Conservation (phyloP, 805 yeast species). For the Starmera dryadoides region DNA sequence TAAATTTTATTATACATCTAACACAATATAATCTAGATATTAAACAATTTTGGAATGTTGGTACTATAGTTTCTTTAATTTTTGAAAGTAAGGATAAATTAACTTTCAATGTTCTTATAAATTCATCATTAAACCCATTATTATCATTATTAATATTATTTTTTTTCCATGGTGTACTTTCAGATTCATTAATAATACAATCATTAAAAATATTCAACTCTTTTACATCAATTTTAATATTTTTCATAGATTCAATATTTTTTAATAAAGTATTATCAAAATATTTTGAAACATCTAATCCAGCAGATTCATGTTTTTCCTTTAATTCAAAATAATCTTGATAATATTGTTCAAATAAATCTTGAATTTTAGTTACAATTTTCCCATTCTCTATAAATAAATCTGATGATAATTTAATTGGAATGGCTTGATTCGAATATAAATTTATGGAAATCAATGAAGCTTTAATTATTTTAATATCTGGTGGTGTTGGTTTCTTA, state of each 20-base stretch:
- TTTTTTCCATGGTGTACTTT: conserved; percentile 10
- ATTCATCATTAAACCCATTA: conserved; percentile 18
- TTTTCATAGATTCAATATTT: conserved; percentile 16
- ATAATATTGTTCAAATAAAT: conserved; percentile 13
- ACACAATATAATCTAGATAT: conserved; percentile 50
- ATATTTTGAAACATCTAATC: conserved; percentile 4
- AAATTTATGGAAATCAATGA: conserved; percentile 26
- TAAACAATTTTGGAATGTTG: conserved; percentile 48
- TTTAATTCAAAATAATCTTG: conserved; percentile 12
- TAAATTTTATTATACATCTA: conserved; percentile 36
- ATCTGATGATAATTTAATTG: conserved; percentile 31
- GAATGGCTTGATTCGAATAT: conserved; percentile 30
- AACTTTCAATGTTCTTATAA: background rate
- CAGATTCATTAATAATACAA: conserved; percentile 15
- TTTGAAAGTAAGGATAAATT: background rate
- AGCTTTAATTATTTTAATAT: conserved; percentile 20
- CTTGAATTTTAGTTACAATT: conserved; percentile 9
- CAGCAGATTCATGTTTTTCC: conserved; percentile 2
- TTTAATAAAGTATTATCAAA: conserved; percentile 7
- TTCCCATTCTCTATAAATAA: conserved; percentile 18
- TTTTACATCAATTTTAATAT: conserved; percentile 8
- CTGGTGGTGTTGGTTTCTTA: conserved; percentile 21
- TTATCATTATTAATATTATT: conserved; percentile 23
- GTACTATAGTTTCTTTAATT: background rate
- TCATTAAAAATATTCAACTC: conserved; percentile 1